Base-by-base conservation (phyloP, 176 grass and related monocot genomes). In the Dendrocalamus sinicus region DNA sequence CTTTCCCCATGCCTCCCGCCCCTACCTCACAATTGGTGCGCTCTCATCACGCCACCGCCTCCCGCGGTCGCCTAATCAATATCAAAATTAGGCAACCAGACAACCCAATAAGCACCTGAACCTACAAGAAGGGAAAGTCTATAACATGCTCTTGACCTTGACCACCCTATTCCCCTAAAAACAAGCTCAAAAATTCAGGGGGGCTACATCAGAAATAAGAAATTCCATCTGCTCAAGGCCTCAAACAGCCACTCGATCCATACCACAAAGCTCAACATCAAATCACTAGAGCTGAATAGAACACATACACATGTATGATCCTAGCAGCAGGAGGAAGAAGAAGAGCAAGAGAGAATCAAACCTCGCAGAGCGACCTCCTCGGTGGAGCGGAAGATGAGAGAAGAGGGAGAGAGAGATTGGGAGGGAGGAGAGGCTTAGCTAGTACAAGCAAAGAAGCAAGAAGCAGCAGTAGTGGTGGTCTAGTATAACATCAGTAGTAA, bases 31-130 rank as follows among this genome's bases (percentile, higher is more conserved):
- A 35, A 35, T 2, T 4, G 32, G 32, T 35, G 32, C 32, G 0
- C 32, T 35, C 32, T 35, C 32, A 35, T 35, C 32, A 35, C 3
- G 3, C 2, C 3, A 2, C 32, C 3, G 32, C 32, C 32, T 35
- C 32, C 3, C 32, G 32, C 32, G 3, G 3, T 35, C 32, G 32
- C 3, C 3, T 35, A 35, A 35, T 35, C 32, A 35, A 35, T 35
- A 35, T 35, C 3, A 35, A 88, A 91, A 88, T 68, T 51, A 70
- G 62, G 75, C 85, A 74, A 52, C 28, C 78, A 44, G 80, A 39
- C 80, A 91, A 87, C 48, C 80, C 77, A 60, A 68, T 69, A 14
- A 70, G 48, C 81, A 87, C 69, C 89, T 76, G 70, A 58, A 44
- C 58, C 32, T 45, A 80, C 60, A 67, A 55, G 53, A 24, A 44